phyloP scores from a whole-genome alignment of 2,329 filamentous ascomycete genomes.

The Xylaria sp. region DNA sequence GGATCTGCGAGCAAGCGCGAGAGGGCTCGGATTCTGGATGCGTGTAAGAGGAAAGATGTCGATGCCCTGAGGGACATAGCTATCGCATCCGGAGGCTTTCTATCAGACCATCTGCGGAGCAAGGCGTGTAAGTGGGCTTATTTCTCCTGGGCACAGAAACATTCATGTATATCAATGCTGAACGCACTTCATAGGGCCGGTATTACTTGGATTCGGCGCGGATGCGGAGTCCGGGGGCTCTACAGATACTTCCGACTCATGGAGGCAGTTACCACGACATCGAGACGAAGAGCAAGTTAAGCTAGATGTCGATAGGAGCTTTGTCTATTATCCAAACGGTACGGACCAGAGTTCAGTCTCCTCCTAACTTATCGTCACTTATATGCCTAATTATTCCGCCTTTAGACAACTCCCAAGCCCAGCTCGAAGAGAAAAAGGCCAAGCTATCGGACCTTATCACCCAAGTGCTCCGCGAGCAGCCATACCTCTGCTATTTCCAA shows the following conservation, averaged over 20 bases:
- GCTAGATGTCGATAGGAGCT: constrained; percentile 94
- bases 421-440: constrained; percentile 76
- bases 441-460: constrained; percentile 85
- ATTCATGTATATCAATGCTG: constrained; percentile 13
- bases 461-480: constrained; percentile 81
- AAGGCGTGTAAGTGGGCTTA: constrained; percentile 75
- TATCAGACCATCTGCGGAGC: constrained; percentile 75
- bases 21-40: constrained; percentile 65
- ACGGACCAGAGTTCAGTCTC: constrained; percentile 46
- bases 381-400: not conserved
- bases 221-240: constrained; percentile 41
- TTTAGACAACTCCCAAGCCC: constrained; percentile 73
- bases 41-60: constrained; percentile 69
- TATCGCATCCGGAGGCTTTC: constrained; percentile 72
- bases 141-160: constrained; percentile 7
- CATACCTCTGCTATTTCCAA: constrained; percentile 94
- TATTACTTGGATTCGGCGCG: constrained; percentile 55
- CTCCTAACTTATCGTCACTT: not conserved
- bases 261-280: constrained; percentile 78
- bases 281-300: constrained; percentile 90
- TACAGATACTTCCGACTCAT: constrained; percentile 52
- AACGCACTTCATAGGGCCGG: constrained; percentile 55
- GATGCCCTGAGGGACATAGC: constrained; percentile 67
- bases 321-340: constrained; percentile 94
- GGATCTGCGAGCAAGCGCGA: constrained; percentile 24